Evolutionary conservation across 1,284 basidiomycete genomes (phyloP), one percentile per base, ranked within the genome.

Genomic region (Cutaneotrichosporon mucoides): DNA sequence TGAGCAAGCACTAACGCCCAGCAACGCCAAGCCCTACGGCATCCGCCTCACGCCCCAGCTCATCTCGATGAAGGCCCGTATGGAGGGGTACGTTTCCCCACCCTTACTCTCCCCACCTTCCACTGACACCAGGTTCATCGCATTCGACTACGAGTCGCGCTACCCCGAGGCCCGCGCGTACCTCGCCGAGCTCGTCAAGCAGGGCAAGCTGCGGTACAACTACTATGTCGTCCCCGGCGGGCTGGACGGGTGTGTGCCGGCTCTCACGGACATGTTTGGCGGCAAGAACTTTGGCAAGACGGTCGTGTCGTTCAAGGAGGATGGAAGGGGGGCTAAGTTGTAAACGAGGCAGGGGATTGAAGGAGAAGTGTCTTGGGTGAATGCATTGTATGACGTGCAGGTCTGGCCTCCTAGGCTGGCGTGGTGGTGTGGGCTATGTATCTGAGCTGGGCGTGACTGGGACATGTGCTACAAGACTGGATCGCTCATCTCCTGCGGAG

Each of bases 241-340:
- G 0, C 77, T 92, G 37, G 84, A 88, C 61, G 84, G 86, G 55
- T 88, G 88, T 34, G 86, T 88, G 0, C 78, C 81, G 10, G 84
- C 87, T 4, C 75, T 93, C 57, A 82, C 82, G 9, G 78, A 90
- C 76, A 79, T 94, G 37, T 93, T 86, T 77, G 83, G 76, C 1
- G 90, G 90, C n/a, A 85, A 83, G 36, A 93, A 92, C 71, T 86
- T 82, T 0, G 90, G 91, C 38, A 92, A 94, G 79, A 76, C 91
- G 85, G 46, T 61, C 34, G 59, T 61, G 15, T 36, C 44, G 34
- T 57, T 57, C 37, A 43, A 47, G 37, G 57, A 55, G 42, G 46
- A 49, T 36, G 40, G 36, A 3, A 2, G 24, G 24, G 24, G 24
- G 24, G 24, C 24, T 24, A 24, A 24, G 24, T 24, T 24, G 24